Conservation (phyloP, 257 asterid species). For the Agastache rugosa region DNA sequence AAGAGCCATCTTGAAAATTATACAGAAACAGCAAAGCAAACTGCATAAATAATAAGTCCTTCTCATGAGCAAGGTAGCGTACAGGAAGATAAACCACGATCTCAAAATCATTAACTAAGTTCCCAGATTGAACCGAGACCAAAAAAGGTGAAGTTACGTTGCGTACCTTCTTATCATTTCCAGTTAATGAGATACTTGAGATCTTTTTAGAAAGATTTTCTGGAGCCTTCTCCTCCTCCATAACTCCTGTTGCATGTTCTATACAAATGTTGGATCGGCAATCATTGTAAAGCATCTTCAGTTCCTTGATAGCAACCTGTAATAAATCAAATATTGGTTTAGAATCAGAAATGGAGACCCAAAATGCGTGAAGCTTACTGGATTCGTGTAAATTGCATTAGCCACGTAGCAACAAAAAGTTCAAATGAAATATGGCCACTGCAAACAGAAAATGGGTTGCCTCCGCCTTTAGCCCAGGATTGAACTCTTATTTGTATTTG, state of each 20-base stretch:
- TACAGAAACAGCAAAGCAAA: background rate
- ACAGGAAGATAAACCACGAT: conserved; percentile 6
- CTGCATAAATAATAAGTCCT: background rate
- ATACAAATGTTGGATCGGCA: conserved; percentile 82
- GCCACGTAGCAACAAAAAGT: background rate
- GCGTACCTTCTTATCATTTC: conserved; percentile 72
- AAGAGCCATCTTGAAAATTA: background rate
- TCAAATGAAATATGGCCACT: conserved; percentile 14
- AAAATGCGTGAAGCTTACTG: conserved; percentile 19
- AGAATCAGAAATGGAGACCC: conserved; percentile 4
- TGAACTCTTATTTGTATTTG: no score
- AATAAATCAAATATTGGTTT: conserved; percentile 20
- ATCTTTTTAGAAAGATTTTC: conserved; percentile 81
- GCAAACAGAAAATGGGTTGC: conserved; percentile 21
- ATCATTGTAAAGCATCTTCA: conserved; percentile 64
- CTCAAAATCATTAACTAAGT: background rate
- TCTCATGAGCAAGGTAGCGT: background rate
- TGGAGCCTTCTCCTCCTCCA: conserved; percentile 92
- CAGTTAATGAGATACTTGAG: conserved; percentile 67
- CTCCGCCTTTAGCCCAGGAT: no score
- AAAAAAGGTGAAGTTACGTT: conserved; percentile 15
- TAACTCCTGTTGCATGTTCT: conserved; percentile 89
- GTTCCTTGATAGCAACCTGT: conserved; percentile 69
- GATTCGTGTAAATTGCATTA: conserved; percentile 18
- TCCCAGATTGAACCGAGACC: conserved; percentile 13